Base-by-base conservation (phyloP, 345 rosid species). In the Salix brachista region DNA sequence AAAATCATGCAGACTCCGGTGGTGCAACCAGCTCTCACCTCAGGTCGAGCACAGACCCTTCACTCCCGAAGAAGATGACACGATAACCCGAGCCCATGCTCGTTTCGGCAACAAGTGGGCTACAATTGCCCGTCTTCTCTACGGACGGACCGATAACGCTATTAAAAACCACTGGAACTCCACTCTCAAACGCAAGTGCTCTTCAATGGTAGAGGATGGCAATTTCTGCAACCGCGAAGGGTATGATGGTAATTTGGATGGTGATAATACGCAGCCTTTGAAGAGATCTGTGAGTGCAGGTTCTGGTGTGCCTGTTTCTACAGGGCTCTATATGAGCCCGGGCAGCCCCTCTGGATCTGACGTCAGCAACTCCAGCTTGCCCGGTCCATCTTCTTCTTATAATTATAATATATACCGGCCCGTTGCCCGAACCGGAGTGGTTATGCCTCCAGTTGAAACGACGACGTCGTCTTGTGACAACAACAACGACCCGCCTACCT, bases 301-400 rank as follows among this genome's bases (percentile, higher is more conserved):
- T 30, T 81, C 84, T 44, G 81, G 87, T 72, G 82, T 75, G 76
- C 87, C 81, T 41, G 83, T 88, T 19, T 81, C 83, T 3, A 88
- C 86, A 4, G 98, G 91, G 30, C 82, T 90, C 74, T 83, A 83
- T 65, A 85, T 89, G 90, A 91, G 78, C 69, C 97, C 94, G 4
- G 88, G 90, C 3, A 92, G 97, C 50, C 97, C 94, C 0, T 88
- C 92, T 32, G 97, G 90, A 75, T 92, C 97, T 80, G 94, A 92
- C 82, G 85, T 86, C 76, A 92, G 94, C 84, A 93, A 90, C 67
- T 88, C 91, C 4, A 87, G 89, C 75, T 80, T 75, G 0, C 93
- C 87, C 17, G 89, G 87, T 8, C 74, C 84, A 42, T 82, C 87
- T 19, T 60, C 86, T 13, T 82, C 86, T 4, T 21, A 9, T 56